A percentile compares a stretch with the other conserved stretches of the same genome.
phyloP scores from a whole-genome alignment of 1,284 basidiomycete species.

The Phylloporus sp. region DNA sequence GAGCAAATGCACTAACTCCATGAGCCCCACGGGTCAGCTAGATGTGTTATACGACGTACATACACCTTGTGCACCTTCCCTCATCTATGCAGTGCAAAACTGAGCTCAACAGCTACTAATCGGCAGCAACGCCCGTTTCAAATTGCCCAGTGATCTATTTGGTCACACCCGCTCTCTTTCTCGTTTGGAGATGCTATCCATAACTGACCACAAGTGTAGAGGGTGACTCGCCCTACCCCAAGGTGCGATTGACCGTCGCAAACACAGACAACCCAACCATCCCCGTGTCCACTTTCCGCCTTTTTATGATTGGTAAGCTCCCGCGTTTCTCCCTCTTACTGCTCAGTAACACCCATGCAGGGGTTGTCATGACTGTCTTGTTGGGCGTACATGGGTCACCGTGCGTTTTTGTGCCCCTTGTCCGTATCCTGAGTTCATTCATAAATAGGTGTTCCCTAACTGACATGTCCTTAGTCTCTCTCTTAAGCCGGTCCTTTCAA shows the following conservation, averaged over 20 bases:
- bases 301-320: slow-evolving; percentile 67
- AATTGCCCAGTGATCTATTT: too few species aligned
- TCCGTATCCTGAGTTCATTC: neutral
- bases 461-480: slow-evolving; percentile 62
- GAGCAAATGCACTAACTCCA: too few species aligned
- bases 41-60: too few species aligned
- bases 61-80: too few species aligned
- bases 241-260: slow-evolving; percentile 69
- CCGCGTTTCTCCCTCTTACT: neutral
- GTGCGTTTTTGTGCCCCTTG: slow-evolving; percentile 22
- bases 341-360: slow-evolving; percentile 16
- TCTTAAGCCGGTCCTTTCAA: slow-evolving; percentile 78
- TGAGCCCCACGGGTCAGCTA: too few species aligned
- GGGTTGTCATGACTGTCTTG: slow-evolving; percentile 60
- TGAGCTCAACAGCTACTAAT: too few species aligned
- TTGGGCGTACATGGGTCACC: slow-evolving; percentile 67
- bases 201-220: slow-evolving; percentile 36
- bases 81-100: too few species aligned
- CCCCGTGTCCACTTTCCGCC: slow-evolving; percentile 67
- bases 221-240: slow-evolving; percentile 64
- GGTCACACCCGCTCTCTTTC: too few species aligned
- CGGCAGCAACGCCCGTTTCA: too few species aligned
- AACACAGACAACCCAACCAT: slow-evolving; percentile 75
- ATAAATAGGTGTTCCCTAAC: slow-evolving; percentile 54
- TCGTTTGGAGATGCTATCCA: too few species aligned